A percentile compares a stretch with the other conserved stretches of the same genome.
These are phyloP conservation scores for Azolla pinnata DNA, from an alignment of 75 land plant species.

Conservation along the genomic window DNA sequence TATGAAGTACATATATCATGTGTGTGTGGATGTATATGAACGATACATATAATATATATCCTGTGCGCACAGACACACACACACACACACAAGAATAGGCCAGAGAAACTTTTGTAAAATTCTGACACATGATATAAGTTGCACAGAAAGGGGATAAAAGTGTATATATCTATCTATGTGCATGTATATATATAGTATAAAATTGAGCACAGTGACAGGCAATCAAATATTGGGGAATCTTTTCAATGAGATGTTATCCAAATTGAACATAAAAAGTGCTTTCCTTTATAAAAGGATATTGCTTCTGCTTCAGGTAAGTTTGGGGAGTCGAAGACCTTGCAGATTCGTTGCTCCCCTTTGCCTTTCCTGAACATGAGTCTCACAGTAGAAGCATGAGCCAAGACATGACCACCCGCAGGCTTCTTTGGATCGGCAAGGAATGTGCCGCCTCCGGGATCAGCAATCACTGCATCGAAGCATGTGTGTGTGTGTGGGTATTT, in stretches of 20 bases:
- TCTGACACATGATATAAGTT: too few relatives aligned
- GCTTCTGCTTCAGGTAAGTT: conserved; percentile 95
- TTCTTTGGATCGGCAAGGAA: conserved; percentile 95
- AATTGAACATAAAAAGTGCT: background rate
- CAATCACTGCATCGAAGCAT: conserved; percentile 50
- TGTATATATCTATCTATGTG: too few relatives aligned
- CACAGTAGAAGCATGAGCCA: conserved; percentile 89
- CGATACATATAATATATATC: too few relatives aligned
- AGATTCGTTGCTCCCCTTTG: conserved; percentile 93
- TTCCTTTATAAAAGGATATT: conserved; percentile 58
- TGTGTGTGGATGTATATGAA: too few relatives aligned
- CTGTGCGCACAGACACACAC: too few relatives aligned
- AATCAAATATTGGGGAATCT: conserved; percentile 2
- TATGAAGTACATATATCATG: too few relatives aligned
- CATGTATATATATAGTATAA: too few relatives aligned
- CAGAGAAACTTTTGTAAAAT: too few relatives aligned
- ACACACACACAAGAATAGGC: too few relatives aligned
- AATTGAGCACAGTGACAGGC: too few relatives aligned
- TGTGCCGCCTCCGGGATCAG: conserved; percentile 96
- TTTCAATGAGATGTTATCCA: background rate
- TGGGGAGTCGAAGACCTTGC: conserved; percentile 93
- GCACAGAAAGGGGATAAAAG: too few relatives aligned
- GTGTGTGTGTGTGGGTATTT: too few relatives aligned
- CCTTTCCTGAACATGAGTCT: conserved; percentile 93
- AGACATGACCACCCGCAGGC: conserved; percentile 94